Base-by-base conservation (phyloP, 345 rosid genomes). In the Eutrema japonicum region DNA sequence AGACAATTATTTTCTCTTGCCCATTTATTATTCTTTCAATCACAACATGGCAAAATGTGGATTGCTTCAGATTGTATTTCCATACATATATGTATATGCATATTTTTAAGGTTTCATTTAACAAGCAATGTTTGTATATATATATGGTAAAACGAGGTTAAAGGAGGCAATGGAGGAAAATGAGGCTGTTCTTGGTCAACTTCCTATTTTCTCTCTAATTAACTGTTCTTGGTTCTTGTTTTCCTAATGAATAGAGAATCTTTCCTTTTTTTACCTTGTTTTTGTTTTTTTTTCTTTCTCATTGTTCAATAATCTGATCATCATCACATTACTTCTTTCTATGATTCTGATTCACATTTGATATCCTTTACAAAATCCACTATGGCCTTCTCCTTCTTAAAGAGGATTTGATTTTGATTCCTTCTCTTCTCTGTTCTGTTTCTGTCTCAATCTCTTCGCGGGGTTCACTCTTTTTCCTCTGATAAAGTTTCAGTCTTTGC, bases 101-200 rank as follows among this genome's bases (percentile, higher is more conserved):
- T 37, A 53, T 6, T 35, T 43, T 43, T 43, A 48, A 61, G 6
- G 54, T 70, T 40, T 38, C 53, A 54, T 51, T 60, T 14, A 26
- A 14, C 35, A 46, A 16, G 10, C 57, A 47, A 49, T 64, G 52
- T 74, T 33, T 66, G 60, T 65, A n/a, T 50, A 50, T 42, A 50
- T 29, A 41, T 51, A 68, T 62, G 73, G 80, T 36, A 47, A 71
- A 58, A 72, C 72, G 77, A 50, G 51, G 12, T 50, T 65, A 51
- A 43, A 77, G 80, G 79, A 70, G 54, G 37, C 3, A 36, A 62
- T 4, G 40, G 88, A 85, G 85, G 46, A 76, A 87, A 85, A 64
- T 68, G 58, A 73, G 90, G 92, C 85, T 83, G 70, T 52, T 75
- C 64, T 61, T 68, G 81, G 83, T 86, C 83, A 77, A 73, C 53